A percentile compares a stretch with the other conserved stretches of the same genome.
Conservation (phyloP, 1,284 basidiomycete genomes). For the Pholiota adiposa region DNA sequence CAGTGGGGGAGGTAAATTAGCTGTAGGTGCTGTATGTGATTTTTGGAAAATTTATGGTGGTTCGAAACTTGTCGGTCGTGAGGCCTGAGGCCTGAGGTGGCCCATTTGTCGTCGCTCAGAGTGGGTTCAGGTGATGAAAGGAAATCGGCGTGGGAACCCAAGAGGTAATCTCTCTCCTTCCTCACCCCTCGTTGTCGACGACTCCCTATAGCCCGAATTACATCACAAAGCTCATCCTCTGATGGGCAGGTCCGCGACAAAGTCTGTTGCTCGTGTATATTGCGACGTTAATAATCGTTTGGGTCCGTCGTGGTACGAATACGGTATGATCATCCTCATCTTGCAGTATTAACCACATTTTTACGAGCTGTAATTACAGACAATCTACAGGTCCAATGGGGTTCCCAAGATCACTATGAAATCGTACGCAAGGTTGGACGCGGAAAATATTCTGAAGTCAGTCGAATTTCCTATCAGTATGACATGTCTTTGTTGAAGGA, state of each 20-base stretch:
- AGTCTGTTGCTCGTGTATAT: conserved; percentile 78
- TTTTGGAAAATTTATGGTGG: not conserved
- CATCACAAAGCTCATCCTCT: conserved; percentile 20
- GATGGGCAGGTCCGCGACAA: conserved; percentile 69
- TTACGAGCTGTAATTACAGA: conserved; percentile 48
- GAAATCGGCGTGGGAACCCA: conserved; percentile 32
- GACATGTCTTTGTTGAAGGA: conserved; percentile 15
- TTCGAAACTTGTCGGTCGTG: not conserved
- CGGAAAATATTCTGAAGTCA: conserved; percentile 95
- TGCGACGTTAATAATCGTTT: conserved; percentile 74
- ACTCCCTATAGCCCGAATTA: conserved; percentile 20
- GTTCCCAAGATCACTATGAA: conserved; percentile 97
- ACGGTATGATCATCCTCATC: conserved; percentile 51
- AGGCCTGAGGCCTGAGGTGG: not conserved
- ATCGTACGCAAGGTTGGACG: conserved; percentile 96
- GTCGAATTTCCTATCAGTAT: conserved; percentile 19
- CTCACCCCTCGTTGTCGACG: conserved; percentile 25
- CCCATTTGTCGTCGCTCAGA: not conserved
- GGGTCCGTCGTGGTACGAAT: conserved; percentile 82
- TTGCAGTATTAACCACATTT: conserved; percentile 15
- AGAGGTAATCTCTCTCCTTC: conserved; percentile 23
- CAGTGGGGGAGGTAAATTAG: too few species aligned
- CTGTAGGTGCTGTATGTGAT: too few species aligned
- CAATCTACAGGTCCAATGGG: conserved; percentile 94
- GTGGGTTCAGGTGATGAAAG: conserved; percentile 12